Conservation (phyloP, 179 eudicot species). For the Beta lomatogona region DNA sequence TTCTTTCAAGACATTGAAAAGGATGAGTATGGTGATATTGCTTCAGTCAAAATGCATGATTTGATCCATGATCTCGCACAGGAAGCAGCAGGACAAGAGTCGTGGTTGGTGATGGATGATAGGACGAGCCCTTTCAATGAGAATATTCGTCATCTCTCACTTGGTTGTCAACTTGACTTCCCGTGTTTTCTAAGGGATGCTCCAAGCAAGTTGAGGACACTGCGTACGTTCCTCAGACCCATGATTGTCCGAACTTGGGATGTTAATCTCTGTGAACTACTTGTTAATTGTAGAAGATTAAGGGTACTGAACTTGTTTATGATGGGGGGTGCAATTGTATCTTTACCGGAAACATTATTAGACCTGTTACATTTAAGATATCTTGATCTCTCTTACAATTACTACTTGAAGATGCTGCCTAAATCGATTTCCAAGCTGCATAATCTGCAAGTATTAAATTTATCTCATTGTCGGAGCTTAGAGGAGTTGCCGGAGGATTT, state of each 20-base stretch:
- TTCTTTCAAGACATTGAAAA: not conserved
- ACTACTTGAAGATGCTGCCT: not conserved
- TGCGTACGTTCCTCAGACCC: not conserved
- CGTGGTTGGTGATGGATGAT: not conserved
- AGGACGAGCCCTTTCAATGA: not conserved
- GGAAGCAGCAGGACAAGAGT: too few relatives aligned
- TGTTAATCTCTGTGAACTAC: not conserved
- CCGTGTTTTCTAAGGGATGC: too few relatives aligned
- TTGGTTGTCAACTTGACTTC: too few relatives aligned
- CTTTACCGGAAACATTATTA: not conserved
- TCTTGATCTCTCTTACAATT: constrained; percentile 9
- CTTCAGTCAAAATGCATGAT: constrained; percentile 13
- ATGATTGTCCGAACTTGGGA: not conserved
- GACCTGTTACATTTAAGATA: constrained; percentile 18
- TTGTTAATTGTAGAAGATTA: not conserved
- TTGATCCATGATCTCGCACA: not conserved
- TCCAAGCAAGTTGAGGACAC: constrained; percentile 16
- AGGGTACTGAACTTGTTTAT: not conserved
- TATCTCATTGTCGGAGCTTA: not conserved
- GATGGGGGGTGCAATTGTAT: not conserved
- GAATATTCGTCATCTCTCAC: not conserved
- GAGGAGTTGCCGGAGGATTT: constrained; percentile 3
- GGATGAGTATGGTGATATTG: not conserved
- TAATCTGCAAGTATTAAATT: not conserved
- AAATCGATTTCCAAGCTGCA: constrained; percentile 3